These are phyloP conservation scores for Boletus rubescentipes DNA, from an alignment of 768 basidiomycete species.

Conservation along the genomic window DNA sequence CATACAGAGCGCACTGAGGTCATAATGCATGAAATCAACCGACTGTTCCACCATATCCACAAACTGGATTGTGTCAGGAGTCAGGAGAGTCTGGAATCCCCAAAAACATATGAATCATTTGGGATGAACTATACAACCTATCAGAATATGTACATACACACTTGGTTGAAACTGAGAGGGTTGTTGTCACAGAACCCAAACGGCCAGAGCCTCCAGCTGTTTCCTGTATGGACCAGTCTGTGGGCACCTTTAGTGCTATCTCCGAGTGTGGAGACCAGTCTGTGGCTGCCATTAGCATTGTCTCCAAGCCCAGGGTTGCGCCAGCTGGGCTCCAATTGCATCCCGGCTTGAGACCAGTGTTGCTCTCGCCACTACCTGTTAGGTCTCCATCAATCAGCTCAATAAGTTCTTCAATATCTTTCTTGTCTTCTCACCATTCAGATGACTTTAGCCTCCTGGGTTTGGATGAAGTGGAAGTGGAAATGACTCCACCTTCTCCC, in stretches of 20 bases:
- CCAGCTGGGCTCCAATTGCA: conserved; percentile 29
- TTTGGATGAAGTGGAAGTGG: conserved; percentile 27
- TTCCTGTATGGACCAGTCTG: conserved; percentile 39
- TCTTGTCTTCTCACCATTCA: conserved; percentile 66
- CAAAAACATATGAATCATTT: conserved; percentile 67
- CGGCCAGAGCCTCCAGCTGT: conserved; percentile 17
- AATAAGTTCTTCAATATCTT: conserved; percentile 38
- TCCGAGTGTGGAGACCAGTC: conserved; percentile 43
- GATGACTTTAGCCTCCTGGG: conserved; percentile 58
- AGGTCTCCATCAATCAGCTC: conserved; percentile 43
- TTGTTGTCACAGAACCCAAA: conserved; percentile 13
- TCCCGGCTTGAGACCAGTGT: conserved; percentile 30
- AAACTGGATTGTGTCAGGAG: conserved; percentile 64
- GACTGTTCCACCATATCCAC: conserved; percentile 53
- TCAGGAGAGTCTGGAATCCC: conserved; percentile 61
- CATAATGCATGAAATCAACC: conserved; percentile 51
- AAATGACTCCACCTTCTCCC: conserved; percentile 33
- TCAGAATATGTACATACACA: conserved; percentile 52
- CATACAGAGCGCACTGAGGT: conserved; percentile 41
- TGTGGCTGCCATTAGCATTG: conserved; percentile 44
- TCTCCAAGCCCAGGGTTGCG: conserved; percentile 33
- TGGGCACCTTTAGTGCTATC: conserved; percentile 43
- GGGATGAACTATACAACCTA: conserved; percentile 65
- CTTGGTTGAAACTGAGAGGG: conserved; percentile 22
- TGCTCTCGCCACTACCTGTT: conserved; percentile 44